phyloP scores from a whole-genome alignment of 164 flowering plant species.

The Vitis labrusca region DNA sequence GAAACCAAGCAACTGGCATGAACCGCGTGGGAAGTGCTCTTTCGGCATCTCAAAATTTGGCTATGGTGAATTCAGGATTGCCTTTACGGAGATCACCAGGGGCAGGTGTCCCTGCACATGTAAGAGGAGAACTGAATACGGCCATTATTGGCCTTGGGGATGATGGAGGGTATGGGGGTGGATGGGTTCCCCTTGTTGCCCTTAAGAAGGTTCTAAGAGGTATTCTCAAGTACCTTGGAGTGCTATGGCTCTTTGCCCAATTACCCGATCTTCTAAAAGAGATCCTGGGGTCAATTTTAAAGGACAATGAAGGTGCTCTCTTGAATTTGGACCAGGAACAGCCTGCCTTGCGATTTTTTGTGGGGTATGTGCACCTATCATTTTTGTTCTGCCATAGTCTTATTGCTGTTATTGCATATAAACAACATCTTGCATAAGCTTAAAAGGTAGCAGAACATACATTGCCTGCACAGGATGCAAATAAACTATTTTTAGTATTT shows the following conservation, averaged over 20 bases:
- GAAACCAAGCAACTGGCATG: constrained; percentile 50
- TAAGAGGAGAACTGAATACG: constrained; percentile 94
- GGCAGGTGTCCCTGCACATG: constrained; percentile 77
- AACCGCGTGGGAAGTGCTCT: constrained; percentile 56
- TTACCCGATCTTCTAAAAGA: constrained; percentile 91
- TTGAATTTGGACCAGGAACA: constrained; percentile 97
- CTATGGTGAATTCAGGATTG: constrained; percentile 51
- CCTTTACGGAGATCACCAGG: constrained; percentile 74
- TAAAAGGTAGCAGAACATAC: too few relatives aligned
- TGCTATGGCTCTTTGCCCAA: constrained; percentile 97
- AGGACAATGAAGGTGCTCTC: constrained; percentile 92
- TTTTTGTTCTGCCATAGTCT: too few relatives aligned
- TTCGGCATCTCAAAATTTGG: constrained; percentile 52
- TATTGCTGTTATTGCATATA: too few relatives aligned
- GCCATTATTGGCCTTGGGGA: constrained; percentile 99
- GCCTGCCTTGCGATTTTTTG: constrained; percentile 98
- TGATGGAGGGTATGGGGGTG: constrained; percentile 99
- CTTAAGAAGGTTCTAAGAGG: constrained; percentile 96
- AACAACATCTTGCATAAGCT: too few relatives aligned
- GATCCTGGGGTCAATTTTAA: constrained; percentile 87
- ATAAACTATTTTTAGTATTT: too few relatives aligned
- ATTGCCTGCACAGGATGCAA: too few relatives aligned
- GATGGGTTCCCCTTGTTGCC: constrained; percentile 99
- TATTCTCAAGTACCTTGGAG: constrained; percentile 96
- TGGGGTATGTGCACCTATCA: constrained; percentile 60